These are phyloP conservation scores for Ramicandelaber brevisporus DNA, from an alignment of 192 early-diverging fungal genomes.

Conservation along the genomic window DNA sequence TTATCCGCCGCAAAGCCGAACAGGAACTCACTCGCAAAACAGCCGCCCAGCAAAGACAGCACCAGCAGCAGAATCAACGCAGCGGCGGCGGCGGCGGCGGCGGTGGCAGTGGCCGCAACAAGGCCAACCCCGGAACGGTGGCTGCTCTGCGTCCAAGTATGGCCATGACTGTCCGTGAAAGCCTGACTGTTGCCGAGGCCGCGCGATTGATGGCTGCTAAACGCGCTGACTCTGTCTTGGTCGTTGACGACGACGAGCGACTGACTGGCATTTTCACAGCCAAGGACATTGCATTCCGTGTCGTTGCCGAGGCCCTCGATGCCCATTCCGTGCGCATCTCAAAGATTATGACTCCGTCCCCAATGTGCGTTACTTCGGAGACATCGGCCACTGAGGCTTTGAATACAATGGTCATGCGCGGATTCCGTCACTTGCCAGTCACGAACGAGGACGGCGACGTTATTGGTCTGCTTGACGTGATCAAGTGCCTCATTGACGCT, in stretches of 20 bases:
- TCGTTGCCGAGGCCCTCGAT: slow-evolving; percentile 53
- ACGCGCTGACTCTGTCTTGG: slow-evolving; percentile 78
- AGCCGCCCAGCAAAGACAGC: too few species aligned
- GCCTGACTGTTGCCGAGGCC: slow-evolving; percentile 47
- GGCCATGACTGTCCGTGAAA: slow-evolving; percentile 63
- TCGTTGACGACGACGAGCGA: slow-evolving; percentile 80
- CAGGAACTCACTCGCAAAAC: too few species aligned
- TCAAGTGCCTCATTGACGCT: slow-evolving; percentile 63
- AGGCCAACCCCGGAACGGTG: slow-evolving; percentile 71
- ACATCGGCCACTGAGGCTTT: slow-evolving; percentile 57
- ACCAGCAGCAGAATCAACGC: too few species aligned
- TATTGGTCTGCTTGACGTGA: slow-evolving; percentile 61
- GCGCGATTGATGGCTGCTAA: slow-evolving; percentile 96
- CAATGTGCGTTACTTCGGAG: slow-evolving; percentile 66
- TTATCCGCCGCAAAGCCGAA: too few species aligned
- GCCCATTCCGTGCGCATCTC: slow-evolving; percentile 42
- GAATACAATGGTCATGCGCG: slow-evolving; percentile 55
- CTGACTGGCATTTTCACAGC: slow-evolving; percentile 91
- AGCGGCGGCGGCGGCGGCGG: too few species aligned
- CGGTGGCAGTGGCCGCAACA: too few species aligned
- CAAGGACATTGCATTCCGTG: slow-evolving; percentile 89
- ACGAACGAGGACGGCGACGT: slow-evolving; percentile 70
- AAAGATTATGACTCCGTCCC: slow-evolving; percentile 76
- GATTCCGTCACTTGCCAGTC: slow-evolving; percentile 67
- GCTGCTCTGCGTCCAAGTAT: slow-evolving; percentile 60